Evolutionary conservation across 176 grass and related monocot species (phyloP).

Genomic region (Oryza nivara): DNA sequence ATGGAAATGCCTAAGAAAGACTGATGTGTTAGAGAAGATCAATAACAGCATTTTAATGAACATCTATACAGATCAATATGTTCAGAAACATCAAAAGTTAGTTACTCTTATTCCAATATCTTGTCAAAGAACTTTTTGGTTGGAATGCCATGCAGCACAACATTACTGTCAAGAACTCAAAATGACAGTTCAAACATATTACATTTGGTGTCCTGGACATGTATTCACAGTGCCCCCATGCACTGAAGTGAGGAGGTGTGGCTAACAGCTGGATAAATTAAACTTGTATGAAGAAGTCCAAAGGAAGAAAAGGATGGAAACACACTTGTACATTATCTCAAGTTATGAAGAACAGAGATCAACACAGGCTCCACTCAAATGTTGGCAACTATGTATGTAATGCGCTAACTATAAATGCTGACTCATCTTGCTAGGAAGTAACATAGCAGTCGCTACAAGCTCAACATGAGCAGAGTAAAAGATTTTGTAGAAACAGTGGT

Average conservation of each 20-base stretch:
- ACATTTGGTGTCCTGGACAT: not conserved
- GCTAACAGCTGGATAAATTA: slow-evolving; percentile 1
- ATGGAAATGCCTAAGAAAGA: slow-evolving; percentile 72
- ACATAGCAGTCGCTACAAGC: not conserved
- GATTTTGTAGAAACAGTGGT: slow-evolving; percentile 8
- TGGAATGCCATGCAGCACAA: not conserved
- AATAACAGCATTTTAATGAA: too few species aligned
- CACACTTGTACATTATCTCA: not conserved
- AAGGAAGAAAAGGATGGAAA: slow-evolving; percentile 4
- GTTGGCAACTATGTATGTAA: not conserved
- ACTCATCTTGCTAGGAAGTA: slow-evolving; percentile 11
- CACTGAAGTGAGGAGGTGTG: not conserved
- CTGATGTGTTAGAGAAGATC: not conserved
- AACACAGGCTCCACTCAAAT: not conserved
- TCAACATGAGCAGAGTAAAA: not conserved
- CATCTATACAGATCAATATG: not conserved
- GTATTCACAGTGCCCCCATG: not conserved
- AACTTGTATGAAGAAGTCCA: not conserved
- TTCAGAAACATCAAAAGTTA: not conserved
- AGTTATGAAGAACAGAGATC: not conserved
- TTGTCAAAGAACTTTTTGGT: not conserved
- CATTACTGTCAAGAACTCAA: not conserved
- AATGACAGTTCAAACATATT: not conserved
- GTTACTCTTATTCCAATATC: not conserved
- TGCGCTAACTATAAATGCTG: not conserved